A percentile compares a stretch with the other conserved stretches of the same genome.
Conservation (phyloP, 805 yeast genomes). For the Blastobotrys parvus region DNA sequence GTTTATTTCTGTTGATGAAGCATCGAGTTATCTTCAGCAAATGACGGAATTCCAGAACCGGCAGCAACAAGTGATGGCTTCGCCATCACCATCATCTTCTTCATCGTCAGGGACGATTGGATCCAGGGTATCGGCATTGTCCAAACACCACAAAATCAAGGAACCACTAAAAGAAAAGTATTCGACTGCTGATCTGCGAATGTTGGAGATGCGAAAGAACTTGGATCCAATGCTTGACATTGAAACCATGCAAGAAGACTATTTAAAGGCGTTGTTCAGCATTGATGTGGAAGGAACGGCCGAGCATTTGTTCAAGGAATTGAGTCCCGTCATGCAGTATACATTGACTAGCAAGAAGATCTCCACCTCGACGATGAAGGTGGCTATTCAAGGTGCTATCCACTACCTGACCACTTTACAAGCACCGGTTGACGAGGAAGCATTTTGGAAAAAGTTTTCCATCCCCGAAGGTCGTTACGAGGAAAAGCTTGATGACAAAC, state of each 20-base stretch:
- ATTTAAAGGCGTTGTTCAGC: not conserved
- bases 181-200: not conserved
- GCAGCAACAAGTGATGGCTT: not conserved
- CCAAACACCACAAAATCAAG: not conserved
- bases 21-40: not conserved
- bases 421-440: not conserved
- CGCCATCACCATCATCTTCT: not conserved
- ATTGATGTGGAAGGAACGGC: not conserved
- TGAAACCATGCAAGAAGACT: not conserved
- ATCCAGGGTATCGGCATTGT: too few species aligned
- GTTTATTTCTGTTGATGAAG: not conserved
- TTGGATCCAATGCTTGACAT: not conserved
- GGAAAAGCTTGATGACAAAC: not conserved
- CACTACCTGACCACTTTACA: not conserved
- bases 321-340: not conserved
- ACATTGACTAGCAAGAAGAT: not conserved
- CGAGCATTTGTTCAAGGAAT: not conserved
- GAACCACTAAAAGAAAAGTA: not conserved
- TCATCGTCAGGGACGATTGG: too few species aligned
- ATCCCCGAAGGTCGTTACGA: not conserved
- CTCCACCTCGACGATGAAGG: not conserved
- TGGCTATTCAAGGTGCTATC: not conserved
- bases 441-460: not conserved
- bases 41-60: not conserved
- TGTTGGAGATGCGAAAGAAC: not conserved